Conservation (phyloP, 2,329 filamentous ascomycete species). For the Balansia obtecta region DNA sequence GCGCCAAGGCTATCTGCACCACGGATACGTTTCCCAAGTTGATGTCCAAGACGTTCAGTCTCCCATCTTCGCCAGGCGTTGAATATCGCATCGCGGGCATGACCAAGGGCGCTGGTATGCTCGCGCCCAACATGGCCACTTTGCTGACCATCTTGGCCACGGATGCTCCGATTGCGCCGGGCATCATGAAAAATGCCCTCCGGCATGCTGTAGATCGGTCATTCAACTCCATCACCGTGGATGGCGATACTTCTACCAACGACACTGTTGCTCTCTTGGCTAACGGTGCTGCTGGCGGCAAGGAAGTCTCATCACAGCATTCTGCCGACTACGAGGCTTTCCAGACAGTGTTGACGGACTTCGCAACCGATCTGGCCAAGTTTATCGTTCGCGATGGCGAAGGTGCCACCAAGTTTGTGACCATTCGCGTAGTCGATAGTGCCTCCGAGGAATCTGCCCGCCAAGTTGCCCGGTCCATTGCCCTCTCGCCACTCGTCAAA, state of each 20-base stretch:
- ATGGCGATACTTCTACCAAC: constrained; percentile 95
- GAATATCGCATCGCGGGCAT: constrained; percentile 84
- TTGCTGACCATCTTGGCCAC: constrained; percentile 86
- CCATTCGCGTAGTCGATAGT: constrained; percentile 70
- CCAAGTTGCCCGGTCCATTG: constrained; percentile 76
- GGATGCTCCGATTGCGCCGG: constrained; percentile 66
- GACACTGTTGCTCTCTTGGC: constrained; percentile 92
- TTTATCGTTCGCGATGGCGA: constrained; percentile 93
- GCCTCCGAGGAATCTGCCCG: constrained; percentile 58
- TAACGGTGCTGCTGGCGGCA: constrained; percentile 79
- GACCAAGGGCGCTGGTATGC: constrained; percentile 98
- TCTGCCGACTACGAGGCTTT: constrained; percentile 59
- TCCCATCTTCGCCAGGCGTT: constrained; percentile 64
- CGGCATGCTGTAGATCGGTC: constrained; percentile 65
- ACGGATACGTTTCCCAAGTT: constrained; percentile 98
- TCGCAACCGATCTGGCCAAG: constrained; percentile 76
- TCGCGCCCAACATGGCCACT: constrained; percentile 98
- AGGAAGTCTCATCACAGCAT: constrained; percentile 41
- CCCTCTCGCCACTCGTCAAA: constrained; percentile 86
- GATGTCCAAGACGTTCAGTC: constrained; percentile 67
- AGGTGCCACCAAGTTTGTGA: constrained; percentile 96
- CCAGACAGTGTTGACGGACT: constrained; percentile 56
- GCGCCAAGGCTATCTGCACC: constrained; percentile 88
- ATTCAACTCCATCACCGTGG: constrained; percentile 95
- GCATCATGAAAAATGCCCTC: constrained; percentile 57